Percentiles rank a stretch among this genome's conserved stretches.
Evolutionary conservation across 306 rosid species (phyloP).

Genomic region (Cicer yamashitae): DNA sequence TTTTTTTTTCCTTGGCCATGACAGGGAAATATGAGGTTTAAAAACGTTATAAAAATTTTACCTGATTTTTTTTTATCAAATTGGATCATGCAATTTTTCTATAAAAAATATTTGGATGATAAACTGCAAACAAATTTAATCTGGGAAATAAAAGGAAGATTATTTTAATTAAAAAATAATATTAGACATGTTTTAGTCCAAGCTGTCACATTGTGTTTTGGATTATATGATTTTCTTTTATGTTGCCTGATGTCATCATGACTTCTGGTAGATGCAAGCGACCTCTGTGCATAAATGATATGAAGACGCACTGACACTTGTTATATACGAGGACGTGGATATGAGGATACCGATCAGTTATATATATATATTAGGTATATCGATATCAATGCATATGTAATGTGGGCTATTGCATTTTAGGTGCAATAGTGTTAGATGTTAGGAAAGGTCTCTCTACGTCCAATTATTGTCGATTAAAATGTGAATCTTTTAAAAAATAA

Average conservation of each 20-base stretch:
- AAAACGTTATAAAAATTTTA: background rate
- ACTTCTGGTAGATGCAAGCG: constrained; percentile 5
- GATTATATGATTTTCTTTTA: background rate
- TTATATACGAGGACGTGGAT: background rate
- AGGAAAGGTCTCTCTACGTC: too few relatives aligned
- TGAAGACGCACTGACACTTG: background rate
- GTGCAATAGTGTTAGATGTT: too few relatives aligned
- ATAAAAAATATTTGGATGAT: background rate
- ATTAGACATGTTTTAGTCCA: background rate
- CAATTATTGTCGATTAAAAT: too few relatives aligned
- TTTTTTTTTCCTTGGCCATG: background rate
- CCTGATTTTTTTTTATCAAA: background rate
- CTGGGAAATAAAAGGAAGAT: background rate
- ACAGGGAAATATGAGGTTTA: constrained; percentile 19
- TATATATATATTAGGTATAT: too few relatives aligned
- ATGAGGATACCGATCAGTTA: too few relatives aligned
- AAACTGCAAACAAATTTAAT: background rate
- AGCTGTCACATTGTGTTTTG: background rate
- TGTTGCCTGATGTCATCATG: constrained; percentile 34
- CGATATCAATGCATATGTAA: too few relatives aligned
- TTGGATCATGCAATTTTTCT: background rate
- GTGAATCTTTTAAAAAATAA: too few relatives aligned
- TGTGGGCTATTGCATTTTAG: too few relatives aligned
- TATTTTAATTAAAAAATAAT: background rate
- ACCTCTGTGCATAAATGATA: background rate